Evolutionary conservation across 495 filamentous ascomycete genomes (phyloP), one percentile per base, ranked within the genome.

Genomic region (Aspergillus saccharolyticus): DNA sequence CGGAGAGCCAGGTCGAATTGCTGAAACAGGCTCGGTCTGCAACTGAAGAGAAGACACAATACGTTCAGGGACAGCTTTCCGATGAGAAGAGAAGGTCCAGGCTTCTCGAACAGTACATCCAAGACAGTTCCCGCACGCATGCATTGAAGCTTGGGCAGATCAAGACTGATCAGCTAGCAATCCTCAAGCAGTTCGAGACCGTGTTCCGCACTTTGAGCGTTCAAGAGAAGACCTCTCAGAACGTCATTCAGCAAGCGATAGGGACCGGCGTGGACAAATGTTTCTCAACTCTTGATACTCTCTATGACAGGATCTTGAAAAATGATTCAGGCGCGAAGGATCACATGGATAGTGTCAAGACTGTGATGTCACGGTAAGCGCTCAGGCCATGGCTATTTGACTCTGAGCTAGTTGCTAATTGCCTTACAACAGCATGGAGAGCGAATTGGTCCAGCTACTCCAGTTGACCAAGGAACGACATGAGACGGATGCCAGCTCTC

Each of bases 61-160:
- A 47, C 17, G 20, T 57, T 20, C 61, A 66, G 25, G 15, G 24
- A 4, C 66, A 70, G 21, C 42, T 77, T 7, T 25, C 50, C 3
- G 61, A 68, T 1, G 73, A 77, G 42, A 70, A 66, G 22, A 73
- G 52, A 19, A 62, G 69, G 51, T 58, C 54, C 1, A 52, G 19
- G 0, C 54, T 49, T 9, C 65, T 77, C 2, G 74, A 77, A 24
- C 52, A 58, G 9, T 74, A 70, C 44, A 74, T 77, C 19, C 69
- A 70, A 44, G 66, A 66, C 10, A 58, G 57, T 33, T 64, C 71
- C 39, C 59, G 53, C 12, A 49, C 28, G 19, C 73, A 77, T 18
- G 53, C 58, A 3, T 64, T 53, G 42, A 64, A 64, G 33, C 47
- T 74, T 1, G 51, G 44, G 15, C 25, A 60, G 15, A 61, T 77